These are phyloP conservation scores for Yamadazyma jaroonii DNA, from an alignment of 1,139 yeast species.

Conservation along the genomic window DNA sequence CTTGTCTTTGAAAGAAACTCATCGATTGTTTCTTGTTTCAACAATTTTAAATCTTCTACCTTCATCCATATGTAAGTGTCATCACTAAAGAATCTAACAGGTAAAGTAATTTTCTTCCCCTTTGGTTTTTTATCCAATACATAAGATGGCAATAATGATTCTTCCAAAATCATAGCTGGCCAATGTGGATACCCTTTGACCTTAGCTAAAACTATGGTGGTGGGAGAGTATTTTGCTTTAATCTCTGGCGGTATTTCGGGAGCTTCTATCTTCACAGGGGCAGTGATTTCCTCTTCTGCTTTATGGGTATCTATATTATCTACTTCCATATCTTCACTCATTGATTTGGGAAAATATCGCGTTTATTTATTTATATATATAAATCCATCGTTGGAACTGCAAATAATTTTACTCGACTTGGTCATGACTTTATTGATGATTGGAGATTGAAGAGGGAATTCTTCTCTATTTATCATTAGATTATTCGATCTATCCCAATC, in stretches of 20 bases:
- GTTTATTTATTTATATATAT: conserved; percentile 7
- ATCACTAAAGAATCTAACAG: conserved; percentile 62
- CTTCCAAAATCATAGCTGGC: conserved; percentile 78
- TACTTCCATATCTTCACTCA: no score
- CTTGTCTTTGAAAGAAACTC: conserved; percentile 24
- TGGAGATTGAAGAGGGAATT: background rate
- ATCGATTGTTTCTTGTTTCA: conserved; percentile 26
- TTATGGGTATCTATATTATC: background rate
- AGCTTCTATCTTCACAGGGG: background rate
- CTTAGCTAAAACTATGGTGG: conserved; percentile 62
- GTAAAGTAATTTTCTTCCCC: conserved; percentile 25
- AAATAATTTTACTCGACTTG: conserved; percentile 2
- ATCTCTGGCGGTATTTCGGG: conserved; percentile 3
- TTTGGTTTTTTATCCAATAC: conserved; percentile 50
- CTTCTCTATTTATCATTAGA: conserved; percentile 1
- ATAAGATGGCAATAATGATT: conserved; percentile 51
- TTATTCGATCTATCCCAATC: conserved; percentile 6
- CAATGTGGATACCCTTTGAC: conserved; percentile 79
- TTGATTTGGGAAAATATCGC: conserved; percentile 2
- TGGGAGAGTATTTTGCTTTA: conserved; percentile 15
- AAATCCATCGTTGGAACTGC: conserved; percentile 10
- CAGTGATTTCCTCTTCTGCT: background rate
- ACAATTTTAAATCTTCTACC: conserved; percentile 36
- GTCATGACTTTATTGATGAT: conserved; percentile 2
- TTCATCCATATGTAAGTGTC: conserved; percentile 67